phyloP scores from a whole-genome alignment of 164 flowering plant species.

The Chimonanthus praecox region DNA sequence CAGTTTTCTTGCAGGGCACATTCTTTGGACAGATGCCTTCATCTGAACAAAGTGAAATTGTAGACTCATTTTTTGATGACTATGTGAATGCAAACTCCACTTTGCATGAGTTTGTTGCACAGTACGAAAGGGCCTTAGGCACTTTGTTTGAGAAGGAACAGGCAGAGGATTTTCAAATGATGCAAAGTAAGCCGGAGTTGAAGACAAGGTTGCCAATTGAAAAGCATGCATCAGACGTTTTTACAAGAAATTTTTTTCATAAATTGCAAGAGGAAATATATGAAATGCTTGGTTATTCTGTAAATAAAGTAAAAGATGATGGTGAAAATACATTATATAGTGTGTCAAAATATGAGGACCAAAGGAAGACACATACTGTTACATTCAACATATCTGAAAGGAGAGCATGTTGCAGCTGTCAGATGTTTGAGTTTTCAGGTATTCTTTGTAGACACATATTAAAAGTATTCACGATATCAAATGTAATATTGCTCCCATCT shows the following conservation, averaged over 20 bases:
- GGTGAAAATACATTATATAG: slow-evolving; percentile 48
- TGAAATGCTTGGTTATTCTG: slow-evolving; percentile 74
- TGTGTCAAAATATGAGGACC: slow-evolving; percentile 82
- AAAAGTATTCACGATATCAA: slow-evolving; percentile 75
- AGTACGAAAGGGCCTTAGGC: slow-evolving; percentile 51
- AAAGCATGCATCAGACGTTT: slow-evolving; percentile 69
- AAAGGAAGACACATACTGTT: slow-evolving; percentile 55
- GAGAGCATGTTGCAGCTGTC: slow-evolving; percentile 77
- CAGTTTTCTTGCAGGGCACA: slow-evolving; percentile 50
- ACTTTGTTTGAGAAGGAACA: slow-evolving; percentile 49
- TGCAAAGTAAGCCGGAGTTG: slow-evolving; percentile 55
- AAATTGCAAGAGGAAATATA: slow-evolving; percentile 83
- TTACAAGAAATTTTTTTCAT: slow-evolving; percentile 56
- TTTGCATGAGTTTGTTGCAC: slow-evolving; percentile 36
- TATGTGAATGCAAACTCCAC: slow-evolving; percentile 64
- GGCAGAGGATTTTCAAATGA: slow-evolving; percentile 58
- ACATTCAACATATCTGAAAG: slow-evolving; percentile 53
- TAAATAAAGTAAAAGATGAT: slow-evolving; percentile 64
- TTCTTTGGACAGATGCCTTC: slow-evolving; percentile 54
- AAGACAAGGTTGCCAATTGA: slow-evolving; percentile 89
- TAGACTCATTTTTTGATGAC: slow-evolving; percentile 62
- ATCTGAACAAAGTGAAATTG: slow-evolving; percentile 27
- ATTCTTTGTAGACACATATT: slow-evolving; percentile 79
- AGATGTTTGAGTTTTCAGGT: slow-evolving; percentile 84
- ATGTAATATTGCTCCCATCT: slow-evolving; percentile 57